These are phyloP conservation scores for Cadophora gregata DNA, from an alignment of 2,329 filamentous ascomycete genomes.

Conservation along the genomic window DNA sequence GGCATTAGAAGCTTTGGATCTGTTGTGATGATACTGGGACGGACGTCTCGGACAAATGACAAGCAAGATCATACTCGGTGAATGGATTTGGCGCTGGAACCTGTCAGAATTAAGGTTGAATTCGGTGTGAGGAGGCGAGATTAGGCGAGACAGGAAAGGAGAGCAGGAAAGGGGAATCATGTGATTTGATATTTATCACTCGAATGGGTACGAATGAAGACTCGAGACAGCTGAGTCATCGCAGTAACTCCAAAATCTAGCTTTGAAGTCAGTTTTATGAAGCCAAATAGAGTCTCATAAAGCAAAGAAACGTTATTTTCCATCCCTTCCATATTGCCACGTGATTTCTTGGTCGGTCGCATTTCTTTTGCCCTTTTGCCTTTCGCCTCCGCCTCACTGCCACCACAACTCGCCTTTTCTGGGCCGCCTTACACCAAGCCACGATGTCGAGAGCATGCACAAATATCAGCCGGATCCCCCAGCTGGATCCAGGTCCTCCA, in stretches of 20 bases:
- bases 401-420: conserved; percentile 9
- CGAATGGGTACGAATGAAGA: conserved; percentile 5
- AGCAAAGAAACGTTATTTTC: no score
- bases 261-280: no score
- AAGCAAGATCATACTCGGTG: background rate
- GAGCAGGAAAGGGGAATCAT: conserved; percentile 4
- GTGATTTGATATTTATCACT: background rate
- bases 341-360: background rate
- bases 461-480: conserved; percentile 28
- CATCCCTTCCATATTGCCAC: background rate
- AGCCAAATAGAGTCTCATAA: no score
- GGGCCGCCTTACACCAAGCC: conserved; percentile 24
- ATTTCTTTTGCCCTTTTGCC: conserved; percentile 17
- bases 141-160: conserved; percentile 8
- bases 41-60: background rate
- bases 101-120: background rate
- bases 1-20: background rate
- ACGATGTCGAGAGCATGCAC: conserved; percentile 12
- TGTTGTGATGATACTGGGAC: background rate
- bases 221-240: no score
- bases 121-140: background rate
- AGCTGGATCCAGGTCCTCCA: conserved; percentile 16
- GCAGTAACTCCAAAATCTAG: no score
- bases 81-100: background rate
- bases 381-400: conserved; percentile 17